Evolutionary conservation across 1,284 basidiomycete species (phyloP).

Genomic region (Cystobasidiaceae sp.): DNA sequence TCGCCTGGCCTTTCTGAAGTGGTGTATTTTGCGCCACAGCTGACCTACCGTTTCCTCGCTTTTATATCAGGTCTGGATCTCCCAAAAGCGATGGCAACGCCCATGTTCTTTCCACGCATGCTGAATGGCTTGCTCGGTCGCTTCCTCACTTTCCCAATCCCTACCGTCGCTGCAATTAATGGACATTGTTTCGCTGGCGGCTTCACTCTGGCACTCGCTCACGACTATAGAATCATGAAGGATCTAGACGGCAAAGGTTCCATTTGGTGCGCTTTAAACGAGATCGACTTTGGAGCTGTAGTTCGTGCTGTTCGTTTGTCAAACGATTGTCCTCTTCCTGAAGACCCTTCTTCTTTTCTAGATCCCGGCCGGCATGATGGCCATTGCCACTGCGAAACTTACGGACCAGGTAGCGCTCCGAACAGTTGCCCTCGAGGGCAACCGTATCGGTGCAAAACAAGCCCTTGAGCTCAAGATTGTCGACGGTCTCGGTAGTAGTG

Average conservation of each 20-base stretch:
- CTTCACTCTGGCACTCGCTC: constrained; percentile 37
- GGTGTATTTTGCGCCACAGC: too few species aligned
- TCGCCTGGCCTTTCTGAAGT: too few species aligned
- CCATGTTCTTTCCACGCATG: constrained; percentile 21
- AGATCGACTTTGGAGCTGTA: constrained; percentile 32
- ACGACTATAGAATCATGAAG: constrained; percentile 41
- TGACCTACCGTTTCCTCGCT: too few species aligned
- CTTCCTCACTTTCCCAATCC: constrained; percentile 41
- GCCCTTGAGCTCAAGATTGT: constrained; percentile 6
- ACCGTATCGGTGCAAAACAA: constrained; percentile 22
- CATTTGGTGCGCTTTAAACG: constrained; percentile 35
- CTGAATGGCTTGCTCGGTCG: constrained; percentile 33
- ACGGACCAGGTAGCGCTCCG: constrained; percentile 10
- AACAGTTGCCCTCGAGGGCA: constrained; percentile 16
- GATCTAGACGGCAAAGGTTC: constrained; percentile 34
- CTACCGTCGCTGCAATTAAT: constrained; percentile 42
- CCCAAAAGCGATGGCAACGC: constrained; percentile 14
- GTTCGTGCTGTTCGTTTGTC: not conserved
- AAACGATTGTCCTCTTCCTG: too few species aligned
- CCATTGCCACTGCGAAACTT: constrained; percentile 23
- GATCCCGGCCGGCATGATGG: constrained; percentile 26
- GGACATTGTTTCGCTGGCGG: constrained; percentile 43
- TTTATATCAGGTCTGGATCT: constrained; percentile 17
- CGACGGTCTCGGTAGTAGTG: constrained; percentile 6
- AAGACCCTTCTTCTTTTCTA: not conserved